phyloP scores from a whole-genome alignment of 805 yeast species.

The Candida morakotiae region DNA sequence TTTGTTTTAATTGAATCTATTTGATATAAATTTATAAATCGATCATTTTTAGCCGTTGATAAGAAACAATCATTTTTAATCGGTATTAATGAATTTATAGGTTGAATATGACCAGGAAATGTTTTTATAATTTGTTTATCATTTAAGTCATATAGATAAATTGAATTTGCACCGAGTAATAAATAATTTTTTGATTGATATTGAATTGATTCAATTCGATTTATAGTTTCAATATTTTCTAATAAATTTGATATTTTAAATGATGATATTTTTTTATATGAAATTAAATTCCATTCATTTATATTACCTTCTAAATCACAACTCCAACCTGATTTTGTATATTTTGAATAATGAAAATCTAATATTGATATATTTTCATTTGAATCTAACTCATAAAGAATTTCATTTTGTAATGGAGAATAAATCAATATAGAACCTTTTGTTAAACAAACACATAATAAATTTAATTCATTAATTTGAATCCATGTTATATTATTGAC shows the following conservation, averaged over 20 bases:
- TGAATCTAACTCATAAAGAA: slow-evolving; percentile 49
- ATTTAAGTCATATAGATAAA: slow-evolving; percentile 47
- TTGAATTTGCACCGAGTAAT: slow-evolving; percentile 64
- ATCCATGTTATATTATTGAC: slow-evolving; percentile 56
- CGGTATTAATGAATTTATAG: slow-evolving; percentile 49
- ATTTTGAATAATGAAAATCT: slow-evolving; percentile 43
- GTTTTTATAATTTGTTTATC: slow-evolving; percentile 40
- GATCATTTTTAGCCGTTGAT: slow-evolving; percentile 73
- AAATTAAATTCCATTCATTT: slow-evolving; percentile 57
- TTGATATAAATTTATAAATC: slow-evolving; percentile 73
- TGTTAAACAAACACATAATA: slow-evolving; percentile 53
- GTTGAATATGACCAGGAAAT: slow-evolving; percentile 75
- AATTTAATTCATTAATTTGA: slow-evolving; percentile 23
- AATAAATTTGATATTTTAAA: slow-evolving; percentile 39
- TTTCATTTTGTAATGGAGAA: slow-evolving; percentile 60
- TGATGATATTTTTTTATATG: slow-evolving; percentile 37
- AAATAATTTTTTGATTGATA: slow-evolving; percentile 38
- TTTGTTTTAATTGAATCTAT: slow-evolving; percentile 40
- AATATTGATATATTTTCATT: slow-evolving; percentile 44
- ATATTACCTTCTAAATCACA: slow-evolving; percentile 56
- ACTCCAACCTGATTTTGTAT: slow-evolving; percentile 50
- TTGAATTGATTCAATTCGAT: slow-evolving; percentile 24
- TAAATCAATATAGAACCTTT: slow-evolving; percentile 63
- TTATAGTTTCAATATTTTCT: slow-evolving; percentile 30
- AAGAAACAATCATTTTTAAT: slow-evolving; percentile 46